Conservation (phyloP, 2,329 filamentous ascomycete species). For the Neonectria punicea region DNA sequence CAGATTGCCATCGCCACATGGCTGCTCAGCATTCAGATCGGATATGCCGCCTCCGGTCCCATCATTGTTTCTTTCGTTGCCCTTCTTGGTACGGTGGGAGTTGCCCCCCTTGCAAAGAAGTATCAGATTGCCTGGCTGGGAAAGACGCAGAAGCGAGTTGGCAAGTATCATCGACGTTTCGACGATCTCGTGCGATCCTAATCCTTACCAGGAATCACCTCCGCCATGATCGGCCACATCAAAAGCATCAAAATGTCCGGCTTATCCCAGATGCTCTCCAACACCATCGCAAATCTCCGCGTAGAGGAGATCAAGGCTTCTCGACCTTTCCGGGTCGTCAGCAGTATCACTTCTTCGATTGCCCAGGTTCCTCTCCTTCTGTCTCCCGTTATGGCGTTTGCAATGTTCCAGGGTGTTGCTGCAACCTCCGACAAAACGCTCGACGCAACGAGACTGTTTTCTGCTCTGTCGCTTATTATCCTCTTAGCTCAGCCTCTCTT, state of each 20-base stretch:
- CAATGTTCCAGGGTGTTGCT: conserved; percentile 48
- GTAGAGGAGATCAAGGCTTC: conserved; percentile 50
- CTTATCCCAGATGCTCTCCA: conserved; percentile 45
- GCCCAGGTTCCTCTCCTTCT: conserved; percentile 48
- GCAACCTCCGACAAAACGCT: conserved; percentile 43
- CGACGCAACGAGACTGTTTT: conserved; percentile 52
- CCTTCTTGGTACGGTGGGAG: conserved; percentile 39
- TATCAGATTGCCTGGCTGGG: conserved; percentile 43
- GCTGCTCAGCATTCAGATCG: conserved; percentile 48
- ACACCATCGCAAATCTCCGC: conserved; percentile 45
- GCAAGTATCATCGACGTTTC: conserved; percentile 24
- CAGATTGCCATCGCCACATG: conserved; percentile 49
- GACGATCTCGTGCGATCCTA: neutral
- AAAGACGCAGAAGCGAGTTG: conserved; percentile 43
- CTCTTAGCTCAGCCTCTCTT: conserved; percentile 53
- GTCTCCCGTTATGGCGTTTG: conserved; percentile 53
- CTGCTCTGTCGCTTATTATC: conserved; percentile 53
- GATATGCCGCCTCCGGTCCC: conserved; percentile 48
- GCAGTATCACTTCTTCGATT: conserved; percentile 49
- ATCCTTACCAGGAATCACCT: conserved; percentile 40
- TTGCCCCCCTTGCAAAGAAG: conserved; percentile 44
- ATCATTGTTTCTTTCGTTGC: conserved; percentile 45
- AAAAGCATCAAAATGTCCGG: conserved; percentile 57
- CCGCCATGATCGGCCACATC: conserved; percentile 51
- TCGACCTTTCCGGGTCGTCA: conserved; percentile 47